A percentile compares a stretch with the other conserved stretches of the same genome.
phyloP scores from a whole-genome alignment of 768 basidiomycete species.

The Hygrocybe coccinea region DNA sequence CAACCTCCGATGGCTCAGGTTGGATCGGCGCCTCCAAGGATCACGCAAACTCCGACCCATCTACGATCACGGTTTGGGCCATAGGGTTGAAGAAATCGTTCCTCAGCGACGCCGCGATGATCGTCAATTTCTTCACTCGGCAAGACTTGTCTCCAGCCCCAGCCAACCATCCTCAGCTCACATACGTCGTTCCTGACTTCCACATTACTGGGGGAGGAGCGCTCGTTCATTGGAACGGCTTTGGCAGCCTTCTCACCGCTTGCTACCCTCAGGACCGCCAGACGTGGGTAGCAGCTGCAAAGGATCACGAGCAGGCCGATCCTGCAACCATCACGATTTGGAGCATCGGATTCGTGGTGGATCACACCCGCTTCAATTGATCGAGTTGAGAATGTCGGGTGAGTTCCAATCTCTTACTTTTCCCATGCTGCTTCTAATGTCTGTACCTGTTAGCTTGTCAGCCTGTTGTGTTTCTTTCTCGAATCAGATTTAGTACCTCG shows the following conservation, averaged over 20 bases:
- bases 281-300: not conserved
- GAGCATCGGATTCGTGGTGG: not conserved
- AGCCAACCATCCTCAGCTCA: not conserved
- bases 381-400: too few species aligned
- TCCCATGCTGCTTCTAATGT: too few species aligned
- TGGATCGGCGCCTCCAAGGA: slow-evolving; percentile 1
- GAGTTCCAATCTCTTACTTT: too few species aligned
- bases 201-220: not conserved
- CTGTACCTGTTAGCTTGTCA: too few species aligned
- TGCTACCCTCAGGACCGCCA: not conserved
- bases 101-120: not conserved
- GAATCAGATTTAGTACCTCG: too few species aligned
- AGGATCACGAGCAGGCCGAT: not conserved
- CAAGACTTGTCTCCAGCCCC: not conserved
- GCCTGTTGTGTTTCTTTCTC: too few species aligned
- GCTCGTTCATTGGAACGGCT: not conserved
- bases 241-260: not conserved
- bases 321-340: not conserved
- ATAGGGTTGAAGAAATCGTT: not conserved
- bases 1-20: not conserved
- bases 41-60: not conserved
- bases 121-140: not conserved
- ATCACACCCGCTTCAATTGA: too few species aligned
- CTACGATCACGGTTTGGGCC: not conserved
- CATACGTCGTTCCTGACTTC: not conserved